Evolutionary conservation across 352 stramenopile genomes (phyloP).

Genomic region (Nothophytophthora sp.): DNA sequence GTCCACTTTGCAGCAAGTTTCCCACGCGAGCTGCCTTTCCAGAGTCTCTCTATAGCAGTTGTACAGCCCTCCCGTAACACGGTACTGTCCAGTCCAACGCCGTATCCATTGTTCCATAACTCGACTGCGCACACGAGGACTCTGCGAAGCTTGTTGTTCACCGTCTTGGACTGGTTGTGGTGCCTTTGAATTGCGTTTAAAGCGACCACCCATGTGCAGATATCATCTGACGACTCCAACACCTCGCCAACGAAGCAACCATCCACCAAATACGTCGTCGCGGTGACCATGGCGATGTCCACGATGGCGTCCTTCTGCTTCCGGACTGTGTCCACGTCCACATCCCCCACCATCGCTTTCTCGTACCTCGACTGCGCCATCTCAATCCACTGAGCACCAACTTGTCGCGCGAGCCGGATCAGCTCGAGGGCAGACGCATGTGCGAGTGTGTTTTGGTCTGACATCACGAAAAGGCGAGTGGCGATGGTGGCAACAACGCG

Average conservation of each 20-base stretch:
- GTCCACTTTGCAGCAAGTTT: background rate
- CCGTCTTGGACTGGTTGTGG: background rate
- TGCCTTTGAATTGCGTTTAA: background rate
- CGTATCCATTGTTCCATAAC: background rate
- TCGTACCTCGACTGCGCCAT: background rate
- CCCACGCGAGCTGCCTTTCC: background rate
- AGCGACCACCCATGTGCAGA: background rate
- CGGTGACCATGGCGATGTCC: background rate
- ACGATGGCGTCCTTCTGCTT: background rate
- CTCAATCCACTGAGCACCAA: background rate
- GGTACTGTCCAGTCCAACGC: background rate
- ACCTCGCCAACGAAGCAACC: background rate
- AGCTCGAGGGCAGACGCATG: background rate
- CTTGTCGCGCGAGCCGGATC: background rate
- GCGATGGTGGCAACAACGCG: background rate
- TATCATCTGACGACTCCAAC: background rate
- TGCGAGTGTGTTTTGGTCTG: background rate
- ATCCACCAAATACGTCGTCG: background rate
- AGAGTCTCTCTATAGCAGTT: background rate
- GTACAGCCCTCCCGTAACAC: background rate
- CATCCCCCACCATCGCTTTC: background rate
- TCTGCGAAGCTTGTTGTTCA: background rate
- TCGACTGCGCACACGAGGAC: background rate
- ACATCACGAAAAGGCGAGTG: background rate
- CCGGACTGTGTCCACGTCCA: background rate